These are phyloP conservation scores for Limnanthes douglasii DNA, from an alignment of 345 rosid species.

Conservation along the genomic window DNA sequence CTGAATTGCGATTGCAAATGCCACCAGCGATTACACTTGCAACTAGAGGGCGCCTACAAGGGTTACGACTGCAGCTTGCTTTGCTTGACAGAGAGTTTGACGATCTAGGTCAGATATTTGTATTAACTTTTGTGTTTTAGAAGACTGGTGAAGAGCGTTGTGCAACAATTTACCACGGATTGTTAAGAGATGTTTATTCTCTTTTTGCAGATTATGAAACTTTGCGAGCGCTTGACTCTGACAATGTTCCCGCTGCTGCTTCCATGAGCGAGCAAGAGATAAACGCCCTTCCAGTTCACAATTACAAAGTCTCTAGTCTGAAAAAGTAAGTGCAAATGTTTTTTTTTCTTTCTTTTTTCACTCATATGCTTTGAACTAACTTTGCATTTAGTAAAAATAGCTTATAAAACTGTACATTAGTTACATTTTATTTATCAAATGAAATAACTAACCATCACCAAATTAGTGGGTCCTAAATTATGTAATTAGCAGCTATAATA, in stretches of 20 bases:
- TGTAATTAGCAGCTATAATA: no score
- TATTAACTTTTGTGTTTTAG: neutral
- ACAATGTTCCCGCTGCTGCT: constrained; percentile 32
- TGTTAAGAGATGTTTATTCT: no score
- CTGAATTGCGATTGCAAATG: constrained; percentile 82
- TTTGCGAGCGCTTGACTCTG: constrained; percentile 82
- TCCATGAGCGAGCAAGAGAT: constrained; percentile 98
- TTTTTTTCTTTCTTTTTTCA: neutral
- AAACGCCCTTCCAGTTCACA: constrained; percentile 78
- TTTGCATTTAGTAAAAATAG: no score
- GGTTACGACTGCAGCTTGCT: constrained; percentile 91
- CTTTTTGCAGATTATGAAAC: constrained; percentile 84
- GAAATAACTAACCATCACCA: no score
- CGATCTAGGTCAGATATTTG: constrained; percentile 49
- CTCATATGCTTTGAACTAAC: no score
- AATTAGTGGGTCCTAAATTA: no score
- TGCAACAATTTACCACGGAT: neutral
- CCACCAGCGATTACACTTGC: constrained; percentile 87
- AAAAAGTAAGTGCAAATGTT: constrained; percentile 16
- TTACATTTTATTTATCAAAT: no score
- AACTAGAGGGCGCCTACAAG: constrained; percentile 86
- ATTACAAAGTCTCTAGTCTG: constrained; percentile 48
- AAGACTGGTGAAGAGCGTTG: neutral
- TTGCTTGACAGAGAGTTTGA: constrained; percentile 93
- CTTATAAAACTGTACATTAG: no score